A percentile compares a stretch with the other conserved stretches of the same genome.
phyloP scores from a whole-genome alignment of 2,329 filamentous ascomycete species.

The Fusarium vanettenii region DNA sequence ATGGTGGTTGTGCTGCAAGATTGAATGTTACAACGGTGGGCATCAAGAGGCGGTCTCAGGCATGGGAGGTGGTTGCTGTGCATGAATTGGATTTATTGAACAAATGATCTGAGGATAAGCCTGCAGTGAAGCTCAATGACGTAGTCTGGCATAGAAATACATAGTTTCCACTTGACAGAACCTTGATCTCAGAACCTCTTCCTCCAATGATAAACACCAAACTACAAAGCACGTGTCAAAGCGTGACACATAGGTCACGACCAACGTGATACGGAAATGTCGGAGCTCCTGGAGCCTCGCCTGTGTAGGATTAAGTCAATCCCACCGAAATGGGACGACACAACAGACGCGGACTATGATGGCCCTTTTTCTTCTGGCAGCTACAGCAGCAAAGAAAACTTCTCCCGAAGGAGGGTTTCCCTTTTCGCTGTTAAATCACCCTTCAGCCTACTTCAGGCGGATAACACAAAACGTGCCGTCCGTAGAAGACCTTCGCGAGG shows the following conservation, averaged over 20 bases:
- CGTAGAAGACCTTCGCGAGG: constrained; percentile 49
- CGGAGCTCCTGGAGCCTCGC: constrained; percentile 64
- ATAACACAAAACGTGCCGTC: constrained; percentile 51
- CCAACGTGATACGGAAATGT: constrained; percentile 47
- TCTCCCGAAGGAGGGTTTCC: constrained; percentile 5
- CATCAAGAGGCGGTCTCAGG: background rate
- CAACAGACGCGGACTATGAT: constrained; percentile 66
- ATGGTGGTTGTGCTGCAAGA: background rate
- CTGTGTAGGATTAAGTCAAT: constrained; percentile 51
- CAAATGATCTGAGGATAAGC: constrained; percentile 5
- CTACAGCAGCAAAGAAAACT: constrained; percentile 29
- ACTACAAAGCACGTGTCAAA: constrained; percentile 4
- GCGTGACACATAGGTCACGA: background rate
- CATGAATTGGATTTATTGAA: background rate
- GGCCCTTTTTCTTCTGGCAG: constrained; percentile 62
- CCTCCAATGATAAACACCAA: background rate
- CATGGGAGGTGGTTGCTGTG: constrained; percentile 15
- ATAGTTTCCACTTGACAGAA: constrained; percentile 34
- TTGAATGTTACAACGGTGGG: constrained; percentile 2
- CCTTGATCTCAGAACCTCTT: background rate
- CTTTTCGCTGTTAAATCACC: constrained; percentile 20
- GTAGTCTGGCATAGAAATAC: constrained; percentile 23
- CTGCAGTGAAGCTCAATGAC: constrained; percentile 17
- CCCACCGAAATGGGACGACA: constrained; percentile 28
- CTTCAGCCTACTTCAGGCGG: constrained; percentile 51